A percentile compares a stretch with the other conserved stretches of the same genome.
Conservation (phyloP, 441 rosid species). For the Oxalis stricta region DNA sequence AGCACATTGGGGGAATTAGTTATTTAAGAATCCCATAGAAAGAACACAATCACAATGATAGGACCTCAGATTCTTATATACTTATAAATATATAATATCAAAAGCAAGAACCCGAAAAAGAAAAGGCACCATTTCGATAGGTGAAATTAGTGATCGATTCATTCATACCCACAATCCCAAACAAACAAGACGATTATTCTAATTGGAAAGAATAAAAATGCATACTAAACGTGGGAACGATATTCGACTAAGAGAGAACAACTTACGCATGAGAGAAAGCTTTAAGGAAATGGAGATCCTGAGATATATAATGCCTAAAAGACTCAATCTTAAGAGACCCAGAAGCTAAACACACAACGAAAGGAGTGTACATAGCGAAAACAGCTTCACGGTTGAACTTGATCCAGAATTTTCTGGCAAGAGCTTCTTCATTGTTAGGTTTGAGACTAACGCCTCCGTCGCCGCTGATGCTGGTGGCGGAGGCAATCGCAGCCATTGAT, state of each 20-base stretch:
- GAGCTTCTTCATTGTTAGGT: slow-evolving; percentile 34
- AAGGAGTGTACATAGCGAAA: slow-evolving; percentile 50
- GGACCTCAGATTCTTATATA: too few relatives aligned
- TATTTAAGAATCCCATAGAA: too few relatives aligned
- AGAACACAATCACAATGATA: too few relatives aligned
- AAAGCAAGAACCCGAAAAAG: too few relatives aligned
- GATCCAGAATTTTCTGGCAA: slow-evolving; percentile 60
- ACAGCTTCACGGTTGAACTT: slow-evolving; percentile 49
- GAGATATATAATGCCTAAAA: slow-evolving; percentile 75
- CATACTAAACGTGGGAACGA: too few relatives aligned
- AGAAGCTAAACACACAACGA: slow-evolving; percentile 60
- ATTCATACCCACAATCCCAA: background rate
- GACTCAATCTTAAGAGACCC: slow-evolving; percentile 63
- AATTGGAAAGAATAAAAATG: background rate
- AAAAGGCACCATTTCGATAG: too few relatives aligned
- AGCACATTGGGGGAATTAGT: too few relatives aligned
- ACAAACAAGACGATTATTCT: background rate
- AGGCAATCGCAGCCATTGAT: slow-evolving; percentile 19
- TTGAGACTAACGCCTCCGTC: too few relatives aligned
- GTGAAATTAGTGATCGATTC: too few relatives aligned
- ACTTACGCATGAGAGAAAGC: slow-evolving; percentile 84
- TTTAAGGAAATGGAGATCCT: slow-evolving; percentile 73
- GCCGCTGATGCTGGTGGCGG: background rate
- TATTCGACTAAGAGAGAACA: background rate
- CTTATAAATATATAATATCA: too few relatives aligned